Conservation (phyloP, 371 early-diverging fungal genomes). For the Lichtheimia corymbifera region DNA sequence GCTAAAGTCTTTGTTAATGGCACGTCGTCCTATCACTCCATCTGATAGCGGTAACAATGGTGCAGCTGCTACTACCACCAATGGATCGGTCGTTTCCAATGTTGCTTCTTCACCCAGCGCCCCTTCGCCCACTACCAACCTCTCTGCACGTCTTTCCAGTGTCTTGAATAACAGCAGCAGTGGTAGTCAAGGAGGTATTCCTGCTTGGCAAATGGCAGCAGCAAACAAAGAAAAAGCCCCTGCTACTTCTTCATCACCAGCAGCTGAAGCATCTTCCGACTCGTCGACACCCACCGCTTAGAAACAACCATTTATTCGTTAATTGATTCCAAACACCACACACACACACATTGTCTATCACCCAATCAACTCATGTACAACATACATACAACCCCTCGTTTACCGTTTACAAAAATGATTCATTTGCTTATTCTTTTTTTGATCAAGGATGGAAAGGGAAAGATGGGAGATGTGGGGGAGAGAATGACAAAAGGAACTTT, state of each 20-base stretch:
- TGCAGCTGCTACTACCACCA: neutral
- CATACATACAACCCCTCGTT: too few species aligned
- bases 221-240: neutral
- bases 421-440: too few species aligned
- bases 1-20: conserved; percentile 84
- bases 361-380: too few species aligned
- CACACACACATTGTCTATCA: too few species aligned
- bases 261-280: too few species aligned
- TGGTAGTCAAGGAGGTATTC: conserved; percentile 5
- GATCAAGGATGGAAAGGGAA: too few species aligned
- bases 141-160: conserved; percentile 1
- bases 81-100: neutral
- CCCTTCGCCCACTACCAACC: neutral
- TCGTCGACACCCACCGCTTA: too few species aligned
- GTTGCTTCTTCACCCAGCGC: neutral
- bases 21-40: conserved; percentile 55
- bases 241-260: neutral
- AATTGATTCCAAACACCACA: too few species aligned
- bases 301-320: too few species aligned
- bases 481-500: too few species aligned
- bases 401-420: too few species aligned
- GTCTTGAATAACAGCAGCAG: conserved; percentile 7
- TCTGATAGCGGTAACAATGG: neutral
- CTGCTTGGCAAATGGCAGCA: conserved; percentile 11
- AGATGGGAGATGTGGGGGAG: too few species aligned